These are phyloP conservation scores for Fereydounia khargensis DNA, from an alignment of 1,284 basidiomycete species.

Conservation along the genomic window DNA sequence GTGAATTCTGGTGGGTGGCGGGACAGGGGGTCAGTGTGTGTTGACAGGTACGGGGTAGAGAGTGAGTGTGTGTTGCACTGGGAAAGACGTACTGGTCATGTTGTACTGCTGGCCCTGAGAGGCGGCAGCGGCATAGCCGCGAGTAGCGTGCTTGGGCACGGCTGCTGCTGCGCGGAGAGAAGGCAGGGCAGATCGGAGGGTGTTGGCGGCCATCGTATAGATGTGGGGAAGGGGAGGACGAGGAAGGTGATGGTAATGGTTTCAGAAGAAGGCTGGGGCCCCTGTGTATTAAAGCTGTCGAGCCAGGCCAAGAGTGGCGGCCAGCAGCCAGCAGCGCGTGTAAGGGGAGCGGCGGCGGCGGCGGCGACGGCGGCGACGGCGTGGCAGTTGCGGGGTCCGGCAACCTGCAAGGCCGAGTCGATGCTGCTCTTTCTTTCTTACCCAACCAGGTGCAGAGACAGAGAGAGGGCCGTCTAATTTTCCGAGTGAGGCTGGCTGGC, in stretches of 20 bases:
- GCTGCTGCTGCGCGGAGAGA: slow-evolving; percentile 11
- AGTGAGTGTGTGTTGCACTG: not conserved
- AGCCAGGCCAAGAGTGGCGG: too few relatives aligned
- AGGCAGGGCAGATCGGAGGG: slow-evolving; percentile 17
- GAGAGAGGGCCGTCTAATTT: too few relatives aligned
- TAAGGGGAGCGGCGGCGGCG: slow-evolving; percentile 6
- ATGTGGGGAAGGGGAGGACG: not conserved
- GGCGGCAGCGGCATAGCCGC: slow-evolving; percentile 1
- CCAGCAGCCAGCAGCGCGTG: too few relatives aligned
- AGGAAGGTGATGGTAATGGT: not conserved
- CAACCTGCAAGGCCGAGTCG: too few relatives aligned
- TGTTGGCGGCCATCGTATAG: slow-evolving; percentile 33
- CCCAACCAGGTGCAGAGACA: too few relatives aligned
- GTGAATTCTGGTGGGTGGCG: slow-evolving; percentile 62
- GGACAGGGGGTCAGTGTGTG: not conserved
- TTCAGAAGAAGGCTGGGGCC: too few relatives aligned
- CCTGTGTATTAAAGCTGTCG: too few relatives aligned
- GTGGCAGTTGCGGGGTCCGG: not conserved
- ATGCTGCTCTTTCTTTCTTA: too few relatives aligned
- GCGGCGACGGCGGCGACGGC: not conserved
- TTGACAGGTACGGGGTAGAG: not conserved
- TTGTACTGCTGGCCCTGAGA: slow-evolving; percentile 16
- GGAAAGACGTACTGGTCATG: too few relatives aligned
- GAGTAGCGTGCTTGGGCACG: not conserved
- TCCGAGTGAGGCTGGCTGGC: too few relatives aligned